Evolutionary conservation across 2,329 filamentous ascomycete genomes (phyloP).

Genomic region (Neophaeococcomyces mojaviensis): DNA sequence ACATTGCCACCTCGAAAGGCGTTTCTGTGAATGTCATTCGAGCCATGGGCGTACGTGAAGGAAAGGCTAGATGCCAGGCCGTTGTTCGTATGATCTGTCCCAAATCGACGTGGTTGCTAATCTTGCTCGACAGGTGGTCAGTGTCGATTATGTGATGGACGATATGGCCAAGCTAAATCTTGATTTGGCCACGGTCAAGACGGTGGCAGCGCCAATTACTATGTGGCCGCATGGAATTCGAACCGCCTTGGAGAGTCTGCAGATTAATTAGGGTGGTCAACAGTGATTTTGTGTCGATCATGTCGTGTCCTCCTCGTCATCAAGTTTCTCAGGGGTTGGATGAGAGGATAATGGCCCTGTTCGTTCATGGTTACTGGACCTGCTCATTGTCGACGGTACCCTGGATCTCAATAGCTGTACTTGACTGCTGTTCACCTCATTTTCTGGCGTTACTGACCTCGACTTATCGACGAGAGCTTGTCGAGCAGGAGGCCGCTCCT

Average conservation of each 20-base stretch:
- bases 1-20: background rate
- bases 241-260: background rate
- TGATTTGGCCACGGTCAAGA: slow-evolving; percentile 1
- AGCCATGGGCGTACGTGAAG: slow-evolving; percentile 3
- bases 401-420: background rate
- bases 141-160: slow-evolving; percentile 5
- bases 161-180: background rate
- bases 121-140: background rate
- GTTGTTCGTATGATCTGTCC: background rate
- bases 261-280: background rate
- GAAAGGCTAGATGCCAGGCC: background rate
- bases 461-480: no score
- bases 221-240: slow-evolving; percentile 4
- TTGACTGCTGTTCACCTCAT: background rate
- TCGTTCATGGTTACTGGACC: background rate
- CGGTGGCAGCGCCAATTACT: background rate
- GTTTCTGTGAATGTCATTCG: slow-evolving; percentile 4
- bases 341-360: background rate
- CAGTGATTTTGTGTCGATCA: background rate
- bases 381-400: background rate
- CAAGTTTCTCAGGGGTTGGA: background rate
- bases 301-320: no score
- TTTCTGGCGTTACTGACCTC: background rate
- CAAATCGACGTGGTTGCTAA: background rate
- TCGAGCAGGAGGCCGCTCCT: background rate